Conservation (phyloP, 2,329 filamentous ascomycete genomes). For the Pseudocercospora pini-densiflorae region DNA sequence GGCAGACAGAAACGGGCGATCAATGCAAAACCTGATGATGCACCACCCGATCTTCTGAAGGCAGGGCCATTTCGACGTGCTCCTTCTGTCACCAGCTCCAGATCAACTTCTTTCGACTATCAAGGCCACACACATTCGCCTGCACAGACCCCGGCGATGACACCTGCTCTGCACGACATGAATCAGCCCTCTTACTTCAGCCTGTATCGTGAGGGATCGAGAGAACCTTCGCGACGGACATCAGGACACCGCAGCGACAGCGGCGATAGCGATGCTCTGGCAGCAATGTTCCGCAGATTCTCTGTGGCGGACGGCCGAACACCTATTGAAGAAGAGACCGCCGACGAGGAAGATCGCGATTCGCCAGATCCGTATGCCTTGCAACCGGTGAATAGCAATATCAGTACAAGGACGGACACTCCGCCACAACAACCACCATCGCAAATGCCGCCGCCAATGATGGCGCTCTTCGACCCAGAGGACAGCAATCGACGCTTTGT, state of each 20-base stretch:
- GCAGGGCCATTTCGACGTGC: constrained; percentile 88
- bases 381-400: constrained; percentile 62
- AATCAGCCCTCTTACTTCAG: constrained; percentile 93
- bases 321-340: constrained; percentile 75
- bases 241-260: constrained; percentile 91
- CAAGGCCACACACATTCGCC: constrained; percentile 76
- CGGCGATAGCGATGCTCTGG: constrained; percentile 82
- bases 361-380: constrained; percentile 78
- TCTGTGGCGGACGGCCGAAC: constrained; percentile 59
- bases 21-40: constrained; percentile 75
- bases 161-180: constrained; percentile 71
- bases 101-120: constrained; percentile 91
- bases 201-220: constrained; percentile 63
- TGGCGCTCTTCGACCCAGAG: constrained; percentile 93
- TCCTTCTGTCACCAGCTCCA: constrained; percentile 83
- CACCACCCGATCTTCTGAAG: constrained; percentile 90
- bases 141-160: constrained; percentile 82
- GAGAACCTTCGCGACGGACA: constrained; percentile 67
- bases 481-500: constrained; percentile 93
- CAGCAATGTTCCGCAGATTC: constrained; percentile 79
- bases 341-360: constrained; percentile 60
- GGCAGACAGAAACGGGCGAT: constrained; percentile 94
- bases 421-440: constrained; percentile 63
- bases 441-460: constrained; percentile 87
- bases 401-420: constrained; percentile 50